A percentile compares a stretch with the other conserved stretches of the same genome.
These are phyloP conservation scores for Kwoniella newhampshirensis DNA, from an alignment of 768 basidiomycete species.

Conservation along the genomic window DNA sequence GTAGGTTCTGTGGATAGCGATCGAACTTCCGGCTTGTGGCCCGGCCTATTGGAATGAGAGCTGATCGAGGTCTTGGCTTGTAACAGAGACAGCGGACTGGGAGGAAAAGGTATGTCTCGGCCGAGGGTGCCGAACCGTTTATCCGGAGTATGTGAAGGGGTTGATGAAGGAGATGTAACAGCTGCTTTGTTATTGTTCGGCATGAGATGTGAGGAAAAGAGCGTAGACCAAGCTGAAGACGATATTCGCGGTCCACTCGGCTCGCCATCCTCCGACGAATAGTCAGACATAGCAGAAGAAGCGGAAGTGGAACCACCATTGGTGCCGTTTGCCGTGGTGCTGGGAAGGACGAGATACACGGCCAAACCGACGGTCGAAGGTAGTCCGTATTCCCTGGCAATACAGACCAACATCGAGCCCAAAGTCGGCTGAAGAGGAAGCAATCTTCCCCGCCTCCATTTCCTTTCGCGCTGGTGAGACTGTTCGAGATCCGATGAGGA, in stretches of 20 bases:
- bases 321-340: slow-evolving; percentile 24
- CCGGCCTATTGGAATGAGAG: background rate
- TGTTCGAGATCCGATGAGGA: slow-evolving; percentile 8
- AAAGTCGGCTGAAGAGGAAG: slow-evolving; percentile 81
- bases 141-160: slow-evolving; percentile 34
- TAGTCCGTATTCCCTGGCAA: slow-evolving; percentile 89
- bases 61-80: slow-evolving; percentile 2
- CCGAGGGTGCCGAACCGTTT: slow-evolving; percentile 16
- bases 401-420: slow-evolving; percentile 76
- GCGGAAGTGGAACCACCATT: slow-evolving; percentile 60
- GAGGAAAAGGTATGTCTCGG: slow-evolving; percentile 24
- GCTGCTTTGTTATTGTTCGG: background rate
- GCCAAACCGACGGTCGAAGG: slow-evolving; percentile 80
- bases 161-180: slow-evolving; percentile 17
- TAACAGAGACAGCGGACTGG: slow-evolving; percentile 30
- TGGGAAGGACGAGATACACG: slow-evolving; percentile 69
- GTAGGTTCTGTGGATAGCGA: slow-evolving; percentile 17
- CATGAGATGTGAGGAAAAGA: slow-evolving; percentile 31
- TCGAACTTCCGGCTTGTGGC: background rate
- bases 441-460: slow-evolving; percentile 73
- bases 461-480: slow-evolving; percentile 14
- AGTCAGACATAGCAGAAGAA: slow-evolving; percentile 17
- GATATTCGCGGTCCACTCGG: slow-evolving; percentile 36
- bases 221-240: slow-evolving; percentile 34
- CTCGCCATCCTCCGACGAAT: slow-evolving; percentile 13